These are phyloP conservation scores for Trichoderma simmonsii DNA, from an alignment of 2,329 filamentous ascomycete genomes.

Conservation along the genomic window DNA sequence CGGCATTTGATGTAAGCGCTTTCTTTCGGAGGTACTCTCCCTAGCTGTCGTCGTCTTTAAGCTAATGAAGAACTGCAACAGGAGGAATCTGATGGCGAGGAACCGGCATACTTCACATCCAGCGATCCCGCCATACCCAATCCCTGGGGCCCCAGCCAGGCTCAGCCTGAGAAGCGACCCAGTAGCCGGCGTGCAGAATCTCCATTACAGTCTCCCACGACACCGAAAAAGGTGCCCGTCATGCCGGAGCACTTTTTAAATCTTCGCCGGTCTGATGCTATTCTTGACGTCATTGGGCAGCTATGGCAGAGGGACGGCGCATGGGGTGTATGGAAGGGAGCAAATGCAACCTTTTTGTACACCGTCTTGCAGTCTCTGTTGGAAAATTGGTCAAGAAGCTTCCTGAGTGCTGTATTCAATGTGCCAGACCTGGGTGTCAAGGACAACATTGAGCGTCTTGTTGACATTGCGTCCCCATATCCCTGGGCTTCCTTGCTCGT, in stretches of 20 bases:
- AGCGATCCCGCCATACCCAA: constrained; percentile 54
- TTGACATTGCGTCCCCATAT: constrained; percentile 71
- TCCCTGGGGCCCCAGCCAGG: constrained; percentile 31
- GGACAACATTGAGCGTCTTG: constrained; percentile 73
- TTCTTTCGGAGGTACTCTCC: background rate
- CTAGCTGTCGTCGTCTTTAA: background rate
- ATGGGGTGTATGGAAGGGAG: constrained; percentile 91
- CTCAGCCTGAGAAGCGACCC: constrained; percentile 26
- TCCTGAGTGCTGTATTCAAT: constrained; percentile 87
- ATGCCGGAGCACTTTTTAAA: constrained; percentile 58
- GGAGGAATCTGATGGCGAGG: constrained; percentile 70
- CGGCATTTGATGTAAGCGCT: constrained; percentile 36
- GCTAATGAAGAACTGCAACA: constrained; percentile 20
- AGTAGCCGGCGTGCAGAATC: constrained; percentile 31
- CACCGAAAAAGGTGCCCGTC: constrained; percentile 32
- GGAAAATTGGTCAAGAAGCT: constrained; percentile 87
- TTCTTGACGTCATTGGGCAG: constrained; percentile 82
- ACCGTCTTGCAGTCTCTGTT: constrained; percentile 79
- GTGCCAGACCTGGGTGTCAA: constrained; percentile 78
- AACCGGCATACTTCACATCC: constrained; percentile 81
- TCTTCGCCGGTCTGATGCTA: constrained; percentile 72
- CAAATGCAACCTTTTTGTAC: constrained; percentile 91
- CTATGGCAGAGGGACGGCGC: constrained; percentile 86
- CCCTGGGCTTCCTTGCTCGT: constrained; percentile 79
- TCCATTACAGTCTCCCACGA: constrained; percentile 29